Evolutionary conservation across 2,329 filamentous ascomycete species (phyloP), one percentile per base, ranked within the genome.

Genomic region (Phialophora tarda): DNA sequence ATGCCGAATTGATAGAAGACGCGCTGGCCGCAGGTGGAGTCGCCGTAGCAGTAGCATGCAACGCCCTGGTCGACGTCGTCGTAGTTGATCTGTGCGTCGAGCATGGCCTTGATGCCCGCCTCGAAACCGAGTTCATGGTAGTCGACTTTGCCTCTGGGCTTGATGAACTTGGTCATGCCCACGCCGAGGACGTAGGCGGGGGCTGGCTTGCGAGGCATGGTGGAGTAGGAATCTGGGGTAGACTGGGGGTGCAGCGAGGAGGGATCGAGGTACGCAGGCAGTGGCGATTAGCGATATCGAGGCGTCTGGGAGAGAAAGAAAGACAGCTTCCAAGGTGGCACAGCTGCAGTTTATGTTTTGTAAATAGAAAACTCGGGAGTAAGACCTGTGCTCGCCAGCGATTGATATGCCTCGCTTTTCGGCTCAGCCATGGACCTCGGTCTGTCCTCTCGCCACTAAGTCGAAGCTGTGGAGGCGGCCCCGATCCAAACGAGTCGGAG

Each of bases 1-100:
- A 98, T 93, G 82, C 94, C 95, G 79, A 98, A 97, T 81, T 98
- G 94, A 82, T 98, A 98, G 82, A 98, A 97, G 75, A 98, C 93
- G 71, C 94, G 90, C 83, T 98, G 94, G 56, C 94, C 94, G 80
- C 91, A 95, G 63, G 94, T 97, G 70, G 89, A 93, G 82, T 98
- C 94, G 76, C 94, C 94, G 78, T 97, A 97, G 85, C 93, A 96
- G 84, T 96, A 98, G 85, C 94, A 97, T n/a, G 93, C 95, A 11
- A 98, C 86, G 69, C 92, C 94, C 77, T 96, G 91, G 70, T 97
- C 93, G 64, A 98, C 93, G 69, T 97, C 93, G 78, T 98, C 94
- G 82, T 97, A 98, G 81, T 88, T 96, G 84, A 98, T 92, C 70
- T 96, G 90, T 1, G 92, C 92, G 78, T 91, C 89, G 21, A 89